phyloP scores from a whole-genome alignment of 495 filamentous ascomycete genomes.

The Aspergillus conjunctus region DNA sequence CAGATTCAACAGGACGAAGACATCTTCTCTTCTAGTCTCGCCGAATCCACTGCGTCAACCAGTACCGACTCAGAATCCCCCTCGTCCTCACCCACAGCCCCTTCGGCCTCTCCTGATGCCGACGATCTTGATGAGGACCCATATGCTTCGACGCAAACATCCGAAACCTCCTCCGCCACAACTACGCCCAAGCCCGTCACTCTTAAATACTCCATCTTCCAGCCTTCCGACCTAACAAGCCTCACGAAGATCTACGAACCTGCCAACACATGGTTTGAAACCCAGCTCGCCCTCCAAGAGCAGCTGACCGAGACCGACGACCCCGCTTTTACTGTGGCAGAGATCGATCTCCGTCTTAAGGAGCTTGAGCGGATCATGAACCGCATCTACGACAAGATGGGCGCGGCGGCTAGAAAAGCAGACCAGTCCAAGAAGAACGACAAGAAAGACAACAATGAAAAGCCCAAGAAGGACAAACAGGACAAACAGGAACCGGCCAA shows the following conservation, averaged over 20 bases:
- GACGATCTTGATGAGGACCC: constrained; percentile 48
- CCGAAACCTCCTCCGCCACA: constrained; percentile 33
- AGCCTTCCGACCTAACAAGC: constrained; percentile 58
- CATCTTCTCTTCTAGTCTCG: constrained; percentile 40
- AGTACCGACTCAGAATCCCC: constrained; percentile 25
- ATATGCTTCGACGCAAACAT: constrained; percentile 37
- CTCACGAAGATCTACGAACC: constrained; percentile 40
- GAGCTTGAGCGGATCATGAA: constrained; percentile 72
- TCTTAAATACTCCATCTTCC: constrained; percentile 46
- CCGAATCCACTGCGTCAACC: constrained; percentile 32
- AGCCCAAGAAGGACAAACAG: constrained; percentile 28
- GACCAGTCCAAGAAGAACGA: constrained; percentile 55
- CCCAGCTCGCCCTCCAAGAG: constrained; percentile 66
- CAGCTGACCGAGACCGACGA: constrained; percentile 68
- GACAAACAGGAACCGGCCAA: constrained; percentile 25
- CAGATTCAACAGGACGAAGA: constrained; percentile 47
- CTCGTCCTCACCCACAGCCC: constrained; percentile 8
- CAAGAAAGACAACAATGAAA: constrained; percentile 53
- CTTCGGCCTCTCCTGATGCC: constrained; percentile 30
- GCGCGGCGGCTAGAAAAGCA: constrained; percentile 28
- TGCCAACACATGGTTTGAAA: constrained; percentile 63
- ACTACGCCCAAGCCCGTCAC: constrained; percentile 37
- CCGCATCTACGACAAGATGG: constrained; percentile 63
- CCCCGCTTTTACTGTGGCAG: constrained; percentile 67
- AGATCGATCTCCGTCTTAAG: constrained; percentile 56